Conservation (phyloP, 1,284 basidiomycete genomes). For the Ganoderma sp. region DNA sequence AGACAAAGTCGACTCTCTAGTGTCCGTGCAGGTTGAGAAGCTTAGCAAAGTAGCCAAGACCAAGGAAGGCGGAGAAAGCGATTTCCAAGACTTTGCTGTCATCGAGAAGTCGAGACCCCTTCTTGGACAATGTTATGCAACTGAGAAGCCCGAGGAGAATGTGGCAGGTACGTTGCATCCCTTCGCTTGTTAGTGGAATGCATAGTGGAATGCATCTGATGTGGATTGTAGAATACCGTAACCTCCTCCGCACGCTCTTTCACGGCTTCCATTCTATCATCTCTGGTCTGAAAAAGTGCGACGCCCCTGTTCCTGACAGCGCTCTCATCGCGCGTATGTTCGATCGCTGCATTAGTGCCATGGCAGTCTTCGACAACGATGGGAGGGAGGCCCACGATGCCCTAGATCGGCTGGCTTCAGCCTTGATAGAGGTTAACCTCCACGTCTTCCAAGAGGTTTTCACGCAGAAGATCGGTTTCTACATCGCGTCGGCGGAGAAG, state of each 20-base stretch:
- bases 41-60: conserved; percentile 52
- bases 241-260: conserved; percentile 88
- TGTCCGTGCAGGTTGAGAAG: conserved; percentile 67
- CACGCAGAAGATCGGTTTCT: conserved; percentile 90
- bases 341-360: conserved; percentile 83
- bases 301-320: conserved; percentile 85
- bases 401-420: conserved; percentile 84
- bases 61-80: conserved; percentile 52
- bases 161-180: conserved; percentile 59
- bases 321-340: conserved; percentile 88
- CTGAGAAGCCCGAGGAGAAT: conserved; percentile 79
- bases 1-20: conserved; percentile 87
- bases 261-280: conserved; percentile 91
- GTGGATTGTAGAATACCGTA: conserved; percentile 72
- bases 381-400: conserved; percentile 83
- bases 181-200: too few relatives aligned
- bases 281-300: conserved; percentile 79
- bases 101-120: conserved; percentile 86
- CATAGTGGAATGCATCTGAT: conserved; percentile 6
- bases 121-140: conserved; percentile 72
- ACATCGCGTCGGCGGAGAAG: conserved; percentile 80
- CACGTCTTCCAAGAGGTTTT: conserved; percentile 95
- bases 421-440: conserved; percentile 83
- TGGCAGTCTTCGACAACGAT: conserved; percentile 87
- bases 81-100: conserved; percentile 53